Percentiles rank a stretch among this genome's conserved stretches.
Evolutionary conservation across 495 filamentous ascomycete species (phyloP).

Genomic region (Zalerion maritima): DNA sequence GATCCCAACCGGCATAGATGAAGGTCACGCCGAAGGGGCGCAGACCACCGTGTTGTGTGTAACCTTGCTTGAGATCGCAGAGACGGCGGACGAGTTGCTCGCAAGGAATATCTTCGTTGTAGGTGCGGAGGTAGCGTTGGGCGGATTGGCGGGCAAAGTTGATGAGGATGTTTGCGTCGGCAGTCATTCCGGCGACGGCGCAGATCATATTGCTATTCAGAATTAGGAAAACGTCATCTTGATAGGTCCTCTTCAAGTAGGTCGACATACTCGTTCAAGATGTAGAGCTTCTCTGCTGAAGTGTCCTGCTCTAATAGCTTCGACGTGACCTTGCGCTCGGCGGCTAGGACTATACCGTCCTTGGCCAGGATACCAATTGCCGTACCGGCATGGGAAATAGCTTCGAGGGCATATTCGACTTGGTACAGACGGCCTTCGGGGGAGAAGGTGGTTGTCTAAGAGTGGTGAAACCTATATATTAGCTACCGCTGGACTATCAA

Average conservation of each 20-base stretch:
- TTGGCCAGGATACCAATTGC: conserved; percentile 91
- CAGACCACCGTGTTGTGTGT: conserved; percentile 96
- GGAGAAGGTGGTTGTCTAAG: conserved; percentile 96
- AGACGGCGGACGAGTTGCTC: conserved; percentile 93
- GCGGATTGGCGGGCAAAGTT: conserved; percentile 96
- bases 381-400: conserved; percentile 95
- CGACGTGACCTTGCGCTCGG: conserved; percentile 98
- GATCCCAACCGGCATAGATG: conserved; percentile 98
- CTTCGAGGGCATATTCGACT: conserved; percentile 97
- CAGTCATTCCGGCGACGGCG: conserved; percentile 97
- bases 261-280: conserved; percentile 88
- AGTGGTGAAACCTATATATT: background rate
- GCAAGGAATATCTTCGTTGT: conserved; percentile 99
- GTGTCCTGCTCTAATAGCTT: conserved; percentile 99
- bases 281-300: conserved; percentile 98
- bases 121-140: conserved; percentile 93
- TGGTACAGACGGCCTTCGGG: conserved; percentile 97
- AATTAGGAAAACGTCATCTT: too few species aligned
- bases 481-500: background rate
- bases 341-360: conserved; percentile 95
- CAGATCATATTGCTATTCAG: conserved; percentile 91
- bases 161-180: conserved; percentile 99
- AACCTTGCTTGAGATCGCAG: conserved; percentile 98
- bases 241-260: too few species aligned
- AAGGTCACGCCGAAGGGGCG: conserved; percentile 97